Evolutionary conservation across 192 early-diverging fungal species (phyloP).

Genomic region (Coemansia sp.): DNA sequence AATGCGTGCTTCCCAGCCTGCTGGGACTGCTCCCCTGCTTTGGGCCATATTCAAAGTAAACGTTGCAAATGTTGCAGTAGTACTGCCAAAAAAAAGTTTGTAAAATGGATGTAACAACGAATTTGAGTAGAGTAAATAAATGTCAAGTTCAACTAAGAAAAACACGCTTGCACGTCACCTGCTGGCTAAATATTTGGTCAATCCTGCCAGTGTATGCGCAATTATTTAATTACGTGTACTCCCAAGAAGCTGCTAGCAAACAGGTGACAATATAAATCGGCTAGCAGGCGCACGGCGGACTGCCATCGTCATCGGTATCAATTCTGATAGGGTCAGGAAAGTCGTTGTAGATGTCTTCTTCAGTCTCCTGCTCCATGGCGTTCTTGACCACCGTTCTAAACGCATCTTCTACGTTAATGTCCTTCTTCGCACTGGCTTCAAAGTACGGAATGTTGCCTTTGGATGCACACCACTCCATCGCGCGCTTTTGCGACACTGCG

Average conservation of each 20-base stretch:
- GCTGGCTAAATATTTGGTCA: conserved; percentile 1
- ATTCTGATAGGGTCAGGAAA: conserved; percentile 90
- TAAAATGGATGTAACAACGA: neutral
- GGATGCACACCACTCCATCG: conserved; percentile 92
- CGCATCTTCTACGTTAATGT: conserved; percentile 96
- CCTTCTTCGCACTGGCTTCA: conserved; percentile 97
- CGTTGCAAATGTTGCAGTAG: neutral
- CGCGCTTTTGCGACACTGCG: conserved; percentile 92
- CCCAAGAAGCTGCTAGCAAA: neutral
- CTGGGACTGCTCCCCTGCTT: conserved; percentile 8
- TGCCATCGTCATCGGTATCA: conserved; percentile 68
- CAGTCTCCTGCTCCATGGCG: conserved; percentile 91
- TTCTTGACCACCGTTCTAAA: conserved; percentile 96
- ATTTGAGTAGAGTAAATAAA: too few relatives aligned
- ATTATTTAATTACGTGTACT: neutral
- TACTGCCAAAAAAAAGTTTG: conserved; percentile 1
- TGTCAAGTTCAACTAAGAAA: neutral
- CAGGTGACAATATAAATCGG: neutral
- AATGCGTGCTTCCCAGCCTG: conserved; percentile 47
- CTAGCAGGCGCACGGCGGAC: conserved; percentile 69
- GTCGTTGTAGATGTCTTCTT: conserved; percentile 62
- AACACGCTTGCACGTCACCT: neutral
- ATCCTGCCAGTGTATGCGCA: neutral
- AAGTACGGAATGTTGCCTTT: conserved; percentile 98
- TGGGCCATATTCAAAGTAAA: conserved; percentile 16